These are phyloP conservation scores for Limnomonas spitsbergensis DNA, from an alignment of 139 green algal genomes.

Conservation along the genomic window DNA sequence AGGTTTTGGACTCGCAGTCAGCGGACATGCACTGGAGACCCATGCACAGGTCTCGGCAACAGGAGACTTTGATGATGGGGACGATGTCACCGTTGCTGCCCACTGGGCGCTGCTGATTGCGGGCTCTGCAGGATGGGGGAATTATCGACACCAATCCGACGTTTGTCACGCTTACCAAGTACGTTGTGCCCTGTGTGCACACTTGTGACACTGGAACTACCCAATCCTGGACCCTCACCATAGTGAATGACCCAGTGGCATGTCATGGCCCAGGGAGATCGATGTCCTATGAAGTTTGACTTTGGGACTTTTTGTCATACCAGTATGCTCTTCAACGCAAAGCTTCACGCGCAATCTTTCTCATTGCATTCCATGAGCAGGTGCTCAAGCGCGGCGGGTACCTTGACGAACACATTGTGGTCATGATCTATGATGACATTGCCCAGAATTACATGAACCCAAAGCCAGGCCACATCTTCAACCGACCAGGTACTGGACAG, in stretches of 20 bases:
- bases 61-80: conserved; percentile 39
- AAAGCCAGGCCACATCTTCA: conserved; percentile 82
- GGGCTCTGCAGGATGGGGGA: conserved; percentile 71
- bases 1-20: too few relatives aligned
- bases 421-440: conserved; percentile 91
- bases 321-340: too few relatives aligned
- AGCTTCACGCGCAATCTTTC: too few relatives aligned
- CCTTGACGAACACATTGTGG: conserved; percentile 65
- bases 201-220: background rate
- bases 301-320: too few relatives aligned
- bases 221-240: background rate
- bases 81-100: conserved; percentile 32
- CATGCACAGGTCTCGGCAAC: too few relatives aligned
- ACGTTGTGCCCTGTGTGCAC: background rate
- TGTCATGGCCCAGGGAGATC: too few relatives aligned
- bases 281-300: too few relatives aligned
- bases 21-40: too few relatives aligned
- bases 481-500: conserved; percentile 59
- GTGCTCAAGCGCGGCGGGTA: conserved; percentile 11
- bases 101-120: conserved; percentile 91
- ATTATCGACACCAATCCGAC: conserved; percentile 68
- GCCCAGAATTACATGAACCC: conserved; percentile 74
- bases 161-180: conserved; percentile 54
- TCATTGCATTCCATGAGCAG: too few relatives aligned
- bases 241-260: too few relatives aligned